Conservation (phyloP, 2,329 filamentous ascomycete species). For the Phialophora chinensis region DNA sequence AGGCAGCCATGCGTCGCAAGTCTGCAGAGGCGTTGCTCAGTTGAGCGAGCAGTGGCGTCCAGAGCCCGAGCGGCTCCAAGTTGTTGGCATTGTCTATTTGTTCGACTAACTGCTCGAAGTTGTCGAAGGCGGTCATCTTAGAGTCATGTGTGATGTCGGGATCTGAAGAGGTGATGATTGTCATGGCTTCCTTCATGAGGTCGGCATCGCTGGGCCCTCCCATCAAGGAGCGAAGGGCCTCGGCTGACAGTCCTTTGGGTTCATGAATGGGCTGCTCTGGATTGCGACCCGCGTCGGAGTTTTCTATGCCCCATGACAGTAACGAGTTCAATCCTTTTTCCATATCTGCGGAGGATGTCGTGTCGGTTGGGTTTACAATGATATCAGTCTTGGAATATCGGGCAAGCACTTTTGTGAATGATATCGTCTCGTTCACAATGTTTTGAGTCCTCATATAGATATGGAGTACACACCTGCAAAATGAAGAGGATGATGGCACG, state of each 20-base stretch:
- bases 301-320: constrained; percentile 78
- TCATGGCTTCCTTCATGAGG: constrained; percentile 85
- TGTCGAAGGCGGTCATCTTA: constrained; percentile 86
- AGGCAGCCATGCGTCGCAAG: constrained; percentile 84
- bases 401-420: neutral
- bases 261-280: constrained; percentile 38
- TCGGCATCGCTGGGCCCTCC: constrained; percentile 90
- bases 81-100: constrained; percentile 97
- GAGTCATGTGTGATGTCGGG: constrained; percentile 72
- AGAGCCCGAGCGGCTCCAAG: constrained; percentile 76
- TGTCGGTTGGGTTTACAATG: constrained; percentile 6
- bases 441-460: constrained; percentile 1
- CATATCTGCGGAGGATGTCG: constrained; percentile 48
- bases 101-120: constrained; percentile 92
- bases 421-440: neutral
- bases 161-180: constrained; percentile 68
- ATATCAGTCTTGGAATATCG: neutral
- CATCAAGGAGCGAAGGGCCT: constrained; percentile 74
- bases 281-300: constrained; percentile 51
- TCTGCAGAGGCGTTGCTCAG: constrained; percentile 72
- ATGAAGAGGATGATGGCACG: neutral
- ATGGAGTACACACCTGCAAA: neutral
- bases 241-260: constrained; percentile 64
- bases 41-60: constrained; percentile 77
- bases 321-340: constrained; percentile 74